Conservation (phyloP, 768 basidiomycete genomes). For the Serendipita sp. region DNA sequence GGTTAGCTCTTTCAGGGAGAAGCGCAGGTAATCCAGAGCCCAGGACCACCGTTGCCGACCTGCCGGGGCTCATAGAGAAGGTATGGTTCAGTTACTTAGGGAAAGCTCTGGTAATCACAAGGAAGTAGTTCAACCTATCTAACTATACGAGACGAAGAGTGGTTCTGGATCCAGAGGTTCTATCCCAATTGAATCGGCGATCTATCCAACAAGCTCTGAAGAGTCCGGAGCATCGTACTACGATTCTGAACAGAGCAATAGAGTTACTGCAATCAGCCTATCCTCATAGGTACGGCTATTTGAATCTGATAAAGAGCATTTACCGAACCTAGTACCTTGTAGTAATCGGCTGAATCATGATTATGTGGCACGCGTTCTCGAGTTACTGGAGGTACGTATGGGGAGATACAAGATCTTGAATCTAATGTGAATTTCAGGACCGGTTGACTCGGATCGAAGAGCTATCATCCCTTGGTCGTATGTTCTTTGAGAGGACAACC, state of each 20-base stretch:
- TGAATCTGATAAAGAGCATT: background rate
- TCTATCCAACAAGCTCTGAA: slow-evolving; percentile 50
- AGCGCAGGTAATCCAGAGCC: slow-evolving; percentile 26
- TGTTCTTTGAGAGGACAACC: background rate
- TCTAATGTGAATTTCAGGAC: background rate
- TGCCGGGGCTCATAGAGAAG: slow-evolving; percentile 49
- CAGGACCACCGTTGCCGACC: slow-evolving; percentile 13
- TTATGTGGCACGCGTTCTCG: slow-evolving; percentile 50
- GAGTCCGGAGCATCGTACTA: slow-evolving; percentile 33
- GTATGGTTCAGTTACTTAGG: slow-evolving; percentile 24
- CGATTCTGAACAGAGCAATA: slow-evolving; percentile 40
- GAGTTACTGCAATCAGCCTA: slow-evolving; percentile 38
- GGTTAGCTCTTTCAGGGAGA: slow-evolving; percentile 92
- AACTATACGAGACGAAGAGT: slow-evolving; percentile 69
- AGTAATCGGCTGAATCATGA: slow-evolving; percentile 19
- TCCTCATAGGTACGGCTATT: slow-evolving; percentile 37
- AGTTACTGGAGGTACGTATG: slow-evolving; percentile 38
- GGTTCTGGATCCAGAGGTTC: slow-evolving; percentile 62
- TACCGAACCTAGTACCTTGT: background rate
- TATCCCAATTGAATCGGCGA: slow-evolving; percentile 79
- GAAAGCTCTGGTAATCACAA: background rate
- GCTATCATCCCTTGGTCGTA: background rate
- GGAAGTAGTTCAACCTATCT: slow-evolving; percentile 55
- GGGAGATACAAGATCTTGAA: slow-evolving; percentile 6
- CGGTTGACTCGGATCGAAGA: background rate